Evolutionary conservation across 805 yeast species (phyloP).

Genomic region (Ogataea neopini): DNA sequence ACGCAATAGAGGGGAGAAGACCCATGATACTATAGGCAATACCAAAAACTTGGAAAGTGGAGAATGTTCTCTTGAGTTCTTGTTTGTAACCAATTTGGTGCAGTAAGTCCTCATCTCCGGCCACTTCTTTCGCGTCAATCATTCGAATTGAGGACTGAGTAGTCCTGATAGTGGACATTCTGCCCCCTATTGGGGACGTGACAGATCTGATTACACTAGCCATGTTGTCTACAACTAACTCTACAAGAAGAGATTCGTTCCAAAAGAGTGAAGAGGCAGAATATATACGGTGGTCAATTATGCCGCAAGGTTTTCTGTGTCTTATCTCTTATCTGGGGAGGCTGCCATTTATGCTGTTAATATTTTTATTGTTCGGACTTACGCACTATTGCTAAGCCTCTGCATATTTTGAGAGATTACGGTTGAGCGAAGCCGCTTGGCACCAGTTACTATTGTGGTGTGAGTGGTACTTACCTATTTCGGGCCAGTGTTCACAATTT

Average conservation of each 20-base stretch:
- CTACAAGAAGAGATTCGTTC: neutral
- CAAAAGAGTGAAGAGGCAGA: neutral
- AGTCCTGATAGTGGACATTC: neutral
- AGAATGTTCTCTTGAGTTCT: constrained; percentile 61
- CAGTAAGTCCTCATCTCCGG: constrained; percentile 37
- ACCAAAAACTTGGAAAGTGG: constrained; percentile 66
- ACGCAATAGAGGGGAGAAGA: constrained; percentile 61
- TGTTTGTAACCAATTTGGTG: constrained; percentile 70
- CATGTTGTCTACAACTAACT: neutral
- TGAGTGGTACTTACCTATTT: neutral
- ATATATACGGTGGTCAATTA: neutral
- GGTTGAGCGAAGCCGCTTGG: neutral
- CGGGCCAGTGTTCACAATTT: no score
- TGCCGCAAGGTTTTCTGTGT: neutral
- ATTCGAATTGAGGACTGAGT: neutral
- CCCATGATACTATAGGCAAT: constrained; percentile 79
- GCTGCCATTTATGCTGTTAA: neutral
- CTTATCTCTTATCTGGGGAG: neutral
- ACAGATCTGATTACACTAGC: neutral
- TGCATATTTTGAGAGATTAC: neutral
- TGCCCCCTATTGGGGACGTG: constrained; percentile 1
- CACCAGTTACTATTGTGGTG: neutral
- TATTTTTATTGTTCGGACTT: neutral
- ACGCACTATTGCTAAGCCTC: neutral
- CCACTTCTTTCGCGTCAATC: constrained; percentile 27